Percentiles rank a stretch among this genome's conserved stretches.
Evolutionary conservation across 331 rosid species (phyloP).

Genomic region (Saraca asoca): DNA sequence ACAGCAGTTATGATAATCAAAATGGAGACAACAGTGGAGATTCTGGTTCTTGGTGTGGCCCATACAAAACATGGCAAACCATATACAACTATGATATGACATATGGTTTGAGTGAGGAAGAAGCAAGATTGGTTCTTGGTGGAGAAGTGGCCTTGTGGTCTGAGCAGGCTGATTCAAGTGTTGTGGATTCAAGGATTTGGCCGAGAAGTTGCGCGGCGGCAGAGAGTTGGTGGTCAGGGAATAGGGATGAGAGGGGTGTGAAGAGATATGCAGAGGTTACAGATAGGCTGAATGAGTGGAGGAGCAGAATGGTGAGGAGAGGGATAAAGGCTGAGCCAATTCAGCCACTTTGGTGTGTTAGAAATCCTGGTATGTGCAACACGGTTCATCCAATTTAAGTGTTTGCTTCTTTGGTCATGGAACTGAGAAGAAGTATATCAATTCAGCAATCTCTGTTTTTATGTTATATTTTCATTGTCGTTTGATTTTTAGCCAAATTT

Average conservation of each 20-base stretch:
- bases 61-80: constrained; percentile 86
- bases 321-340: constrained; percentile 86
- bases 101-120: constrained; percentile 64
- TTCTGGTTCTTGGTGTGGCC: constrained; percentile 90
- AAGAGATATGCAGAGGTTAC: constrained; percentile 78
- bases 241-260: constrained; percentile 56
- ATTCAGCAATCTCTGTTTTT: background rate
- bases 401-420: constrained; percentile 5
- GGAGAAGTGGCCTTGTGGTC: constrained; percentile 92
- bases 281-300: constrained; percentile 83
- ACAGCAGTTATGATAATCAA: constrained; percentile 54
- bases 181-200: constrained; percentile 77
- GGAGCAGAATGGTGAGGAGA: constrained; percentile 71
- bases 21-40: constrained; percentile 22
- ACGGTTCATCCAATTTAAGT: constrained; percentile 37
- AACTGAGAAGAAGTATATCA: background rate
- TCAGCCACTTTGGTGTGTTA: constrained; percentile 88
- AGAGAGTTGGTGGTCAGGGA: constrained; percentile 82
- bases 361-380: constrained; percentile 89
- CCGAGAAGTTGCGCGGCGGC: constrained; percentile 84
- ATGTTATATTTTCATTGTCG: background rate
- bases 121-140: constrained; percentile 72
- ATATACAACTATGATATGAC: constrained; percentile 77
- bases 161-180: constrained; percentile 77
- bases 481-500: background rate